These are phyloP conservation scores for Calonectria ilicicola DNA, from an alignment of 2,329 filamentous ascomycete species.

Conservation along the genomic window DNA sequence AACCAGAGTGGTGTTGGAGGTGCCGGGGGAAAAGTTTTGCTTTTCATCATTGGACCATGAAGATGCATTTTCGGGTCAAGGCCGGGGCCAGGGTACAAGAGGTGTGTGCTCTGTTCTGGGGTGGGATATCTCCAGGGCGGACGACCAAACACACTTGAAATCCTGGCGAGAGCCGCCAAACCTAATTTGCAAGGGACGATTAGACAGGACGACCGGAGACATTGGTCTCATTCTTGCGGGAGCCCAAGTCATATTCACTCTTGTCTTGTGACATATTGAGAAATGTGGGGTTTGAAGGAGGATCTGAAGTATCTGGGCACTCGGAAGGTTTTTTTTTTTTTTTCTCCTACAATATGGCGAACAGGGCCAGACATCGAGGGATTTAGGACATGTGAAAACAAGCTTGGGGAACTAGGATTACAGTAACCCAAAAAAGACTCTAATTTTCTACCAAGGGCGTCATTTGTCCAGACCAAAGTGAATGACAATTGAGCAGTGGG, in stretches of 20 bases:
- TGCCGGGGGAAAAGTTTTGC: conserved; percentile 40
- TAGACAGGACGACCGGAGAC: conserved; percentile 32
- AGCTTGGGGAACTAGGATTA: conserved; percentile 7
- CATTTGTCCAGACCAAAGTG: background rate
- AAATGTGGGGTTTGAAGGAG: background rate
- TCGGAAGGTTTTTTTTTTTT: conserved; percentile 1
- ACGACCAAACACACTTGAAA: conserved; percentile 24
- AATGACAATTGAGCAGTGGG: background rate
- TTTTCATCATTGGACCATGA: conserved; percentile 31
- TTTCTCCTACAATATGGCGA: background rate
- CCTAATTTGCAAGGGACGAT: conserved; percentile 35
- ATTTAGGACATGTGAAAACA: conserved; percentile 10
- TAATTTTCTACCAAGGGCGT: conserved; percentile 4
- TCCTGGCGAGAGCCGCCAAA: conserved; percentile 33
- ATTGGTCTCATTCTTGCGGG: conserved; percentile 26
- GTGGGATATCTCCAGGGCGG: conserved; percentile 39
- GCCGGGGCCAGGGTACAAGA: conserved; percentile 30
- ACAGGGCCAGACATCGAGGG: conserved; percentile 1
- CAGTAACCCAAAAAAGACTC: conserved; percentile 21
- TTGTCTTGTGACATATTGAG: conserved; percentile 6
- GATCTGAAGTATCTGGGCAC: background rate
- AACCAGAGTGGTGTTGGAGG: conserved; percentile 21
- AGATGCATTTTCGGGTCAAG: conserved; percentile 34
- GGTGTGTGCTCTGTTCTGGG: conserved; percentile 36
- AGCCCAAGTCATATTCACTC: conserved; percentile 25